These are phyloP conservation scores for Ampelomyces quisqualis DNA, from an alignment of 2,329 filamentous ascomycete genomes.

Conservation along the genomic window DNA sequence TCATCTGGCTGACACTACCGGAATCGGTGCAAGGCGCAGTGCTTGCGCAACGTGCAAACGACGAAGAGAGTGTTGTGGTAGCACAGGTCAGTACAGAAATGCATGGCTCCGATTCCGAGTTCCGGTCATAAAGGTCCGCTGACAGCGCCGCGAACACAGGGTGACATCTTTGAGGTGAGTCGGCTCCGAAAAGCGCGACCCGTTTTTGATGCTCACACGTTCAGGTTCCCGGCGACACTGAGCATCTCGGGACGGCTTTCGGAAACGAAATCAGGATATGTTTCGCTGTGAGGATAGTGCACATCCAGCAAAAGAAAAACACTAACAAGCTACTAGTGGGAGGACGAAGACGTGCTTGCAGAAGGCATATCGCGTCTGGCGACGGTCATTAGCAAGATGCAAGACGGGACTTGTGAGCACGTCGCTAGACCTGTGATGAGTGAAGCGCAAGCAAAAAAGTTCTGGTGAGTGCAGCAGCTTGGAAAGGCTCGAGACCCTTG, in stretches of 20 bases:
- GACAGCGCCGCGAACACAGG: slow-evolving; percentile 48
- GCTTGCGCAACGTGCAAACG: slow-evolving; percentile 59
- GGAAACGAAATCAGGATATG: slow-evolving; percentile 49
- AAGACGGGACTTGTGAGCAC: slow-evolving; percentile 28
- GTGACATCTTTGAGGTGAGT: slow-evolving; percentile 64
- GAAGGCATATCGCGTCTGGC: slow-evolving; percentile 69
- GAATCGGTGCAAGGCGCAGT: slow-evolving; percentile 53
- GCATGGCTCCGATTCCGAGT: slow-evolving; percentile 2
- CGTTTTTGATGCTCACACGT: slow-evolving; percentile 13
- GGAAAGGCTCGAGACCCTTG: no score
- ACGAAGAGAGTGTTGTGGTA: slow-evolving; percentile 66
- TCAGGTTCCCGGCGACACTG: slow-evolving; percentile 49
- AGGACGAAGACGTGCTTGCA: slow-evolving; percentile 62
- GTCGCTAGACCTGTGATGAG: slow-evolving; percentile 14
- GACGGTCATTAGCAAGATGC: slow-evolving; percentile 47
- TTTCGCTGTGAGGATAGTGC: slow-evolving; percentile 28
- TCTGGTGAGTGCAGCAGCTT: slow-evolving; percentile 41
- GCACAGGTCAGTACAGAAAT: slow-evolving; percentile 54
- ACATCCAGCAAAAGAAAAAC: not conserved
- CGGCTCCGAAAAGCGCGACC: slow-evolving; percentile 40
- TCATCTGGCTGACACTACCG: slow-evolving; percentile 75
- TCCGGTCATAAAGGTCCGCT: slow-evolving; percentile 15
- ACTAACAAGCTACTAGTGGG: slow-evolving; percentile 48
- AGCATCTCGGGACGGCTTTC: slow-evolving; percentile 54
- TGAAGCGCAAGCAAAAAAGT: slow-evolving; percentile 28